These are phyloP conservation scores for Barnettozyma vustinii DNA, from an alignment of 805 yeast species.

Conservation along the genomic window DNA sequence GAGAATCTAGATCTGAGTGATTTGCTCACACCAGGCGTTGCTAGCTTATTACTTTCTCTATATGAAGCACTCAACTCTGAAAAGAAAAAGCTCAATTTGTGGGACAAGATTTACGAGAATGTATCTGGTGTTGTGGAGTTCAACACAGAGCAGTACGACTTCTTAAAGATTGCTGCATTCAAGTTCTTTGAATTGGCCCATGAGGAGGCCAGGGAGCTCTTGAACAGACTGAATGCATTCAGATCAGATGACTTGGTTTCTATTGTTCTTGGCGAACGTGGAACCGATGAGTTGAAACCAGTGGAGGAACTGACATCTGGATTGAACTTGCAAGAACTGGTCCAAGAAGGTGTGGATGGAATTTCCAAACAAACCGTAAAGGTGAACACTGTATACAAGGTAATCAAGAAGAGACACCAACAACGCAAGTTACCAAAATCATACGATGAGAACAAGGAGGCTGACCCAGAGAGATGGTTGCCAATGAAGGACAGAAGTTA, in stretches of 20 bases:
- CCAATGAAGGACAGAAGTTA: slow-evolving; percentile 81
- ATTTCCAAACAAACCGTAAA: slow-evolving; percentile 13
- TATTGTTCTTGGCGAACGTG: slow-evolving; percentile 25
- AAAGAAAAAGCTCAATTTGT: slow-evolving; percentile 28
- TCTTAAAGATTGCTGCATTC: slow-evolving; percentile 31
- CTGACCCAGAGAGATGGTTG: slow-evolving; percentile 84
- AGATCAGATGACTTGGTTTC: slow-evolving; percentile 24
- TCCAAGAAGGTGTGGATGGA: slow-evolving; percentile 18
- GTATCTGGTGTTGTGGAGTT: slow-evolving; percentile 12
- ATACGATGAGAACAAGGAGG: slow-evolving; percentile 34
- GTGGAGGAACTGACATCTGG: slow-evolving; percentile 25
- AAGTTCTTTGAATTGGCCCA: slow-evolving; percentile 26
- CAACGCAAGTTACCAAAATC: slow-evolving; percentile 33
- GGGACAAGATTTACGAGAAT: slow-evolving; percentile 27
- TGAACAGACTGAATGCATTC: slow-evolving; percentile 25
- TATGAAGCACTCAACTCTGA: slow-evolving; percentile 42
- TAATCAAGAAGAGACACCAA: slow-evolving; percentile 28
- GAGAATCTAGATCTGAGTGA: slow-evolving; percentile 27
- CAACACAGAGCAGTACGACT: slow-evolving; percentile 22
- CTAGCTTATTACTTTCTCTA: slow-evolving; percentile 43
- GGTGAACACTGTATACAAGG: slow-evolving; percentile 10
- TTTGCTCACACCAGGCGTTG: slow-evolving; percentile 39
- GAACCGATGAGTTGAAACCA: slow-evolving; percentile 19
- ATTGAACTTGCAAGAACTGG: slow-evolving; percentile 28
- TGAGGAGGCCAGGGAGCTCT: slow-evolving; percentile 8